Evolutionary conservation across 2,329 filamentous ascomycete species (phyloP), one percentile per base, ranked within the genome.

Genomic region (Botrytis galanthina): DNA sequence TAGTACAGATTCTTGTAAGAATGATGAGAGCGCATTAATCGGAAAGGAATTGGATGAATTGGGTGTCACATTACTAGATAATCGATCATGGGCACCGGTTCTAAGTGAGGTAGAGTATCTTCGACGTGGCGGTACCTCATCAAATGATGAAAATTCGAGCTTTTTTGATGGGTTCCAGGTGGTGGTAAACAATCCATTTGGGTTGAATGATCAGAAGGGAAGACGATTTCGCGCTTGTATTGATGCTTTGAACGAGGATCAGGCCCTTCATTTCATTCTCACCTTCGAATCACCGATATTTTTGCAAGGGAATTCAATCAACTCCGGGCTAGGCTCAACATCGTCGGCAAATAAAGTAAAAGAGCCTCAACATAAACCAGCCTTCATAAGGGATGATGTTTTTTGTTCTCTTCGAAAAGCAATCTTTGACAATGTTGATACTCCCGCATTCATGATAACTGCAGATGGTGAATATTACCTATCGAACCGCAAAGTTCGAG

Each of bases 381-480:
- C 48, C 57, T 44, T 18, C 26, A 48, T 20, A 26, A 70, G 6
- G 63, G 67, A 59, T 68, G 12, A 29, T 0, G 16, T 72, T 46
- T 74, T 75, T 51, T 32, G 54, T n/a, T 59, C 68, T 46, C 63
- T 79, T 29, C 77, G 77, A 54, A 73, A 62, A 20, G 73, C 75
- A 18, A 71, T 79, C 1, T 78, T 79, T 35, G 76, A 78, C 37
- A 76, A 74, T 44, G 73, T 70, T 54, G 57, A 74, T n/a, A 71
- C 64, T 0, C 59, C 70, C 7, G 75, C 71, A 8, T 78, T 75
- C 54, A 71, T 79, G 37, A 35, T 78, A 10, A 75, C 74, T n/a
- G 71, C 62, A 9, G 77, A 78, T 44, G 77, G 73, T n/a, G 57
- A 75, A 20, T 75, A 73, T 39, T 78, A 78, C 32, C 54, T 77